Evolutionary conservation across 257 asterid species (phyloP), one percentile per base, ranked within the genome.

Genomic region (Scutellaria minor): DNA sequence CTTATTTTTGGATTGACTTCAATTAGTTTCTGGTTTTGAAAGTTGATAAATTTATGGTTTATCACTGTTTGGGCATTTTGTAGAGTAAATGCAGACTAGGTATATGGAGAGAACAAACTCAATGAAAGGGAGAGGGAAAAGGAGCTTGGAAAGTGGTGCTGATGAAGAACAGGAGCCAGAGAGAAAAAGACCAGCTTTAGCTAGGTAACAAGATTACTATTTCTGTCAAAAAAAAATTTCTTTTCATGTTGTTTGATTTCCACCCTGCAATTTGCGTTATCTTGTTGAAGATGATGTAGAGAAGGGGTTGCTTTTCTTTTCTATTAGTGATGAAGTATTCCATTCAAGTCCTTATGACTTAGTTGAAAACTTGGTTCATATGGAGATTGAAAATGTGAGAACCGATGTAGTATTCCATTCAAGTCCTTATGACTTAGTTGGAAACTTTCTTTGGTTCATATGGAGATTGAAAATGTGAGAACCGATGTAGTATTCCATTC

Each of bases 71-170:
- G 72, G 64, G 80, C 56, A 24, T 69, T 68, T 54, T 73, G 54
- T 56, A 75, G 79, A 71, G 83, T 57, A 77, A 84, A 94, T 94
- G 99, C 96, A 88, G 83, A 91, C 97, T 35, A 88, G 99, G 86
- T 80, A 80, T 78, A 90, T 86, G 92, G 93, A 90, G 78, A 88
- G 96, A 81, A 85, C 86, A 9, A 85, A 86, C 66, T 88, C 95
- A 8, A 86, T 90, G 90, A 87, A 75, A 70, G 88, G 82, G 68
- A 77, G 90, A 70, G 94, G 90, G 41, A 92, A 94, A 85, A 85
- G 99, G 87, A 83, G 80, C 73, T 80, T 88, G 85, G 98, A 94
- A 31, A 84, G 85, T 46, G 89, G 84, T 48, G 96, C 62, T 46
- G 95, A 80, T 41, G 95, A 83, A 6, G 88, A 79, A 57, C 85